Conservation (phyloP, 257 asterid species). For the Asclepias syriaca region DNA sequence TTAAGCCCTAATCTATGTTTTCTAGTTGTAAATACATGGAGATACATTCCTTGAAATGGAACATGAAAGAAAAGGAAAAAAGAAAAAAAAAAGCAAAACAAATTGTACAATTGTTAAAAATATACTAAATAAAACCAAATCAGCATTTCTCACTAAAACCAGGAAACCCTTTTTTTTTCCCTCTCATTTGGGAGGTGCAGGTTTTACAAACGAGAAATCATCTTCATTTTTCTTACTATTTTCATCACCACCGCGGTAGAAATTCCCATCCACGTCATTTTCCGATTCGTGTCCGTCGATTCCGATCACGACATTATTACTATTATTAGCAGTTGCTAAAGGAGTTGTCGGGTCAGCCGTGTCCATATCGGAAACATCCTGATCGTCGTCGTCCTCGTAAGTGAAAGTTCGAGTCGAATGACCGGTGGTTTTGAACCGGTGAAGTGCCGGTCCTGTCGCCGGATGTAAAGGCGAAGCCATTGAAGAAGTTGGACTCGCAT, state of each 20-base stretch:
- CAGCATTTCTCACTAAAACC: too few relatives aligned
- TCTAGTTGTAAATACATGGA: too few relatives aligned
- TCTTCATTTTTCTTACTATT: slow-evolving; percentile 31
- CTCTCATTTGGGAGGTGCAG: slow-evolving; percentile 33
- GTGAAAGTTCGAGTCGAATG: slow-evolving; percentile 39
- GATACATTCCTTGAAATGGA: too few relatives aligned
- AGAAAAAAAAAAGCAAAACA: too few relatives aligned
- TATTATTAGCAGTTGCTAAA: slow-evolving; percentile 31
- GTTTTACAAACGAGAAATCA: slow-evolving; percentile 69
- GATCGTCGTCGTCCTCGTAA: slow-evolving; percentile 36
- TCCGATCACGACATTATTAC: slow-evolving; percentile 35
- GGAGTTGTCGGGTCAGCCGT: slow-evolving; percentile 51
- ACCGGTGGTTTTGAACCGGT: slow-evolving; percentile 64
- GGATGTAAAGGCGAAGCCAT: slow-evolving; percentile 62
- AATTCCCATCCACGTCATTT: slow-evolving; percentile 18
- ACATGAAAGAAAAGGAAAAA: too few relatives aligned
- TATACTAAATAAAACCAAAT: too few relatives aligned
- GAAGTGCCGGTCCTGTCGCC: slow-evolving; percentile 37
- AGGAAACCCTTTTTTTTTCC: too few relatives aligned
- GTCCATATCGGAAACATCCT: slow-evolving; percentile 30
- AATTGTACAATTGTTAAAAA: too few relatives aligned
- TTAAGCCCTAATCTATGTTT: too few relatives aligned
- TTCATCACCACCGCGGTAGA: slow-evolving; percentile 4
- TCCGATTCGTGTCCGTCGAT: slow-evolving; percentile 23
- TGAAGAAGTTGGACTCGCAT: slow-evolving; percentile 50